Base-by-base conservation (phyloP, 805 yeast species). In the Monosporozyma unispora region DNA sequence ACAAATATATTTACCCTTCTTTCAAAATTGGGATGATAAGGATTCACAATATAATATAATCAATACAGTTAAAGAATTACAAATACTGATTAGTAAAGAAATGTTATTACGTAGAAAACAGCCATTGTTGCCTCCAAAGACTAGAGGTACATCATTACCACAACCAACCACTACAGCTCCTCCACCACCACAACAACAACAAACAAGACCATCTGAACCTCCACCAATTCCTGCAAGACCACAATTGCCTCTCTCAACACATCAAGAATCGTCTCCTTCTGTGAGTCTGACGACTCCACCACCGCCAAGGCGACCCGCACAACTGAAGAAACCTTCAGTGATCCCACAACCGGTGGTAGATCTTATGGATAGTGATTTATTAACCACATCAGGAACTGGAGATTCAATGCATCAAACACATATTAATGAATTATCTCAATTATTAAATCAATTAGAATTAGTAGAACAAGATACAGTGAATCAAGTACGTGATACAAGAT, bases 1-100 rank as follows among this genome's bases (percentile, higher is more conserved):
- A 1, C 67, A 70, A 44, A 74, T 87, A 48, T 84, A 81, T 60
- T 82, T 84, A 56, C 91, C 93, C 0, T 75, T 73, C 49, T 63
- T 85, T 41, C 64, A 81, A n/a, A 69, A 67, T 25, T 86, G 95
- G 95, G 51, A 58, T 37, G 60, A 62, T 28, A 35, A 27, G 11
- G 39, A 44, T 29, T 29, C 46, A 21, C 31, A 44, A 14, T 44
- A 21, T 44, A 44, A 31, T 29, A 44, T 44, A 22, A 12, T 50
- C 50, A 23, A 48, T 48, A n/a, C 48, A 49, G 31, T 47, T 18
- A 14, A 31, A 27, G 38, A 46, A 8, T 35, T 40, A 25, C 22
- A 41, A 38, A n/a, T 28, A 3, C 8, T 45, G 5, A 39, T 45
- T 7, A 45, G 27, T 38, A 45, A 37, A 18, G 41, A 45, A 28